Evolutionary conservation across 2,329 filamentous ascomycete genomes (phyloP), one percentile per base, ranked within the genome.

Genomic region (Fusarium sp.): DNA sequence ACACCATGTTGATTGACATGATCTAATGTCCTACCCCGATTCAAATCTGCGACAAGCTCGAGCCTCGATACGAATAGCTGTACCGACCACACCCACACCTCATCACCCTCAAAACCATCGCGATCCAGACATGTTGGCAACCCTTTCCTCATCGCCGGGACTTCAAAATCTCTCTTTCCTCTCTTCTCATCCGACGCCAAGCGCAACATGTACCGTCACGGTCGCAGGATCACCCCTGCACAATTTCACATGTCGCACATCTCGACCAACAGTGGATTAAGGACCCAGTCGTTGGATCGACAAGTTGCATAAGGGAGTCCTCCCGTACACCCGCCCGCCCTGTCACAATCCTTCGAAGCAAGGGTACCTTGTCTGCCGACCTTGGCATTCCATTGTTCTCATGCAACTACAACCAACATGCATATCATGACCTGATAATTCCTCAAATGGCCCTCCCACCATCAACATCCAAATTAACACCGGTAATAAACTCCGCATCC

Each of bases 401-500:
- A 52, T 20, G 34, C 32, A 18, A 5, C 0, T 29, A 14, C 22
- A 15, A 52, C 50, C 32, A 52, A 52, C 32, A 52, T 52, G 32
- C 32, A 52, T 40, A 15, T 29, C 9, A 27, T n/a, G 22, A 24
- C 14, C 42, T 44, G 42, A 16, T 22, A 44, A 44, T 44, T 10
- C 3, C 6, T 11, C 14, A 70, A 14, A 62, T 67, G 1, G 61
- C 45, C 4, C 55, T 63, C 1, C 75, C 77, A 7, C 77, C 75
- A 42, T 78, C 77, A 9, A 78, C 76, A 56, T 92, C 87, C 66
- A 93, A 81, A 67, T 91, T 90, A n/a, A 90, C 85, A 1, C 91
- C 92, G 0, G 91, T 93, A 68, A 94, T 87, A 73, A 94, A 93
- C 5, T 83, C 85, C 1, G 89, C 90, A 75, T 94, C 92, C 29